Evolutionary conservation across 441 rosid species (phyloP).

Genomic region (Hura crepitans): DNA sequence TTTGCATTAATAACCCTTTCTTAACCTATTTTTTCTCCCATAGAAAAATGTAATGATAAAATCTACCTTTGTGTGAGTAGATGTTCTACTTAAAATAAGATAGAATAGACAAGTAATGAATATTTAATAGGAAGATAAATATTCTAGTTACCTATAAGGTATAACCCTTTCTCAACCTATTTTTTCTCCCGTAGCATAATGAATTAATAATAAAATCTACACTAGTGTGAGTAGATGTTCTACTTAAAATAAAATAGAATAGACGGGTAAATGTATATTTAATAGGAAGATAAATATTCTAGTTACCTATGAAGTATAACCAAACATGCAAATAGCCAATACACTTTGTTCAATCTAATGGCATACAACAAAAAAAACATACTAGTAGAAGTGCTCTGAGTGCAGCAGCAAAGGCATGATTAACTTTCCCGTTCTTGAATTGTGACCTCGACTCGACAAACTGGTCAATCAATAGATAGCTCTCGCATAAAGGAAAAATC

Average conservation of each 20-base stretch:
- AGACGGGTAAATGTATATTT: slow-evolving; percentile 15
- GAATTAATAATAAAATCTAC: background rate
- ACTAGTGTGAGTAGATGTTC: background rate
- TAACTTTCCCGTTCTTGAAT: slow-evolving; percentile 87
- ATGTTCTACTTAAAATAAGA: slow-evolving; percentile 8
- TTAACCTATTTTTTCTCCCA: background rate
- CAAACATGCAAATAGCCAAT: slow-evolving; percentile 8
- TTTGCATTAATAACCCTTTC: background rate
- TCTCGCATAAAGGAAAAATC: slow-evolving; percentile 78
- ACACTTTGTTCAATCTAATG: slow-evolving; percentile 26
- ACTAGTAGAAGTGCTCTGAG: slow-evolving; percentile 88
- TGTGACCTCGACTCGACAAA: slow-evolving; percentile 95
- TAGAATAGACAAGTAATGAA: slow-evolving; percentile 20
- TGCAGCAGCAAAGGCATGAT: slow-evolving; percentile 96
- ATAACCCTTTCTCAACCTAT: background rate
- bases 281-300: background rate
- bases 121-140: background rate
- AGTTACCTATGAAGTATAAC: background rate
- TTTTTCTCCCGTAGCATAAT: too few species aligned
- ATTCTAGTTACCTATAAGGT: background rate
- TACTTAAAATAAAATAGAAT: slow-evolving; percentile 10
- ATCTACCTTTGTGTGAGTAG: background rate
- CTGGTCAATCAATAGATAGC: slow-evolving; percentile 73
- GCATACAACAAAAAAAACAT: slow-evolving; percentile 41
- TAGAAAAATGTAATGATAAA: too few species aligned